Evolutionary conservation across 768 basidiomycete species (phyloP).

Genomic region (Mycena indigotica): DNA sequence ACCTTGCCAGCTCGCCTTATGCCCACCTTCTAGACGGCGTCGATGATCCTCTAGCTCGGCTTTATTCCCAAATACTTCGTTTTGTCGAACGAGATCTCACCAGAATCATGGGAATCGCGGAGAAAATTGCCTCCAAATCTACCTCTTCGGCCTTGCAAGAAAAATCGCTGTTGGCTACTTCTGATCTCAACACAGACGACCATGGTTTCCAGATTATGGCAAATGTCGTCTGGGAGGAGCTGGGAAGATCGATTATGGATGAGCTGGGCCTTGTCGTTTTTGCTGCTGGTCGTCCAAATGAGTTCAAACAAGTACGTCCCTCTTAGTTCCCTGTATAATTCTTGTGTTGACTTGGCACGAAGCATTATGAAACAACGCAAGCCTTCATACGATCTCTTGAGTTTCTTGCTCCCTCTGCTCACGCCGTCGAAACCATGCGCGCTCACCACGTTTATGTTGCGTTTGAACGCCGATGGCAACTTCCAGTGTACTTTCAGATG

Average conservation of each 20-base stretch:
- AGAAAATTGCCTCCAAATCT: conserved; percentile 60
- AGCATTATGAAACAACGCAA: conserved; percentile 87
- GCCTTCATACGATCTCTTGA: conserved; percentile 84
- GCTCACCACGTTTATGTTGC: conserved; percentile 65
- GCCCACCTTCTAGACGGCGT: conserved; percentile 63
- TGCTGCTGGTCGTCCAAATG: conserved; percentile 87
- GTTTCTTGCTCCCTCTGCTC: conserved; percentile 68
- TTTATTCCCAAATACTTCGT: conserved; percentile 81
- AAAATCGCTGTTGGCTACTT: conserved; percentile 8
- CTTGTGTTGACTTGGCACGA: not conserved
- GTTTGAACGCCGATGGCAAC: conserved; percentile 90
- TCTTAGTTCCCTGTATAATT: not conserved
- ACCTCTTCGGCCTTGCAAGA: conserved; percentile 27
- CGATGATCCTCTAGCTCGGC: conserved; percentile 67
- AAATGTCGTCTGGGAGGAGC: conserved; percentile 87
- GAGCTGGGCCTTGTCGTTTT: conserved; percentile 85
- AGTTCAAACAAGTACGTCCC: conserved; percentile 79
- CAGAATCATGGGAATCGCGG: conserved; percentile 76
- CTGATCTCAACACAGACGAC: conserved; percentile 13
- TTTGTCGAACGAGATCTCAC: conserved; percentile 79
- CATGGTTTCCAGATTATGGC: conserved; percentile 81
- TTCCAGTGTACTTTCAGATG: conserved; percentile 95
- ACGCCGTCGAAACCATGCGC: conserved; percentile 72
- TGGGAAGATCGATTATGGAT: conserved; percentile 77
- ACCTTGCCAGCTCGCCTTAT: conserved; percentile 34